Percentiles rank a stretch among this genome's conserved stretches.
phyloP scores from a whole-genome alignment of 495 filamentous ascomycete genomes.

The Aspergillus kassunensis region DNA sequence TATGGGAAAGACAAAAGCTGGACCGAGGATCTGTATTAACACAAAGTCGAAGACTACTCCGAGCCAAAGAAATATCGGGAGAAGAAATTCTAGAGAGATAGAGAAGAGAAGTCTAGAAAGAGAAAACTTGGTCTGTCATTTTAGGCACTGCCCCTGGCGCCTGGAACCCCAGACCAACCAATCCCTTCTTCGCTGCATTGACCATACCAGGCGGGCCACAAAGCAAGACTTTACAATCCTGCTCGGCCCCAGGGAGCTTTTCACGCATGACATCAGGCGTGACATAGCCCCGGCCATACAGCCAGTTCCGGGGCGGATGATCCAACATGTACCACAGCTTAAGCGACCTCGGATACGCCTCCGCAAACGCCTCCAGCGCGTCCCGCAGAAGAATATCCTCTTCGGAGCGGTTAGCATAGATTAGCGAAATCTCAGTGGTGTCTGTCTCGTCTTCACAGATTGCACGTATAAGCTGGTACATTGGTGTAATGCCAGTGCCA shows the following conservation, averaged over 20 bases:
- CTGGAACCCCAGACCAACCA: constrained; percentile 30
- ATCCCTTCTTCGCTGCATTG: constrained; percentile 34
- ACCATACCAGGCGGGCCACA: constrained; percentile 42
- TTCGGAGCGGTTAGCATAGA: constrained; percentile 44
- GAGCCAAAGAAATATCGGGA: neutral
- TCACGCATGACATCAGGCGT: constrained; percentile 15
- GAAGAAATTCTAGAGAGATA: neutral
- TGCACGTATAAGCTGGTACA: constrained; percentile 50
- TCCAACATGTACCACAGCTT: constrained; percentile 41
- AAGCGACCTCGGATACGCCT: constrained; percentile 34
- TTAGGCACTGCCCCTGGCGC: constrained; percentile 32
- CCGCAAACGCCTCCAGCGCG: constrained; percentile 46
- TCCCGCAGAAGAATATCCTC: constrained; percentile 36
- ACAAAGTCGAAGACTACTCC: neutral
- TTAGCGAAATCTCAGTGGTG: constrained; percentile 40
- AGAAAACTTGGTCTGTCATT: constrained; percentile 40
- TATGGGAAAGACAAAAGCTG: neutral
- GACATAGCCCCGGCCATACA: constrained; percentile 20
- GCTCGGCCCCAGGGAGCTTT: constrained; percentile 19
- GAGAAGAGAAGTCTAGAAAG: constrained; percentile 20
- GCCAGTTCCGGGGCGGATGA: constrained; percentile 23
- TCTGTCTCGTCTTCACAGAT: constrained; percentile 48
- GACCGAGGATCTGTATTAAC: neutral
- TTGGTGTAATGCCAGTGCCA: constrained; percentile 55
- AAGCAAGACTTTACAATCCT: constrained; percentile 34